phyloP scores from a whole-genome alignment of 2,329 filamentous ascomycete species.

The Aaosphaeria pasadenensis region DNA sequence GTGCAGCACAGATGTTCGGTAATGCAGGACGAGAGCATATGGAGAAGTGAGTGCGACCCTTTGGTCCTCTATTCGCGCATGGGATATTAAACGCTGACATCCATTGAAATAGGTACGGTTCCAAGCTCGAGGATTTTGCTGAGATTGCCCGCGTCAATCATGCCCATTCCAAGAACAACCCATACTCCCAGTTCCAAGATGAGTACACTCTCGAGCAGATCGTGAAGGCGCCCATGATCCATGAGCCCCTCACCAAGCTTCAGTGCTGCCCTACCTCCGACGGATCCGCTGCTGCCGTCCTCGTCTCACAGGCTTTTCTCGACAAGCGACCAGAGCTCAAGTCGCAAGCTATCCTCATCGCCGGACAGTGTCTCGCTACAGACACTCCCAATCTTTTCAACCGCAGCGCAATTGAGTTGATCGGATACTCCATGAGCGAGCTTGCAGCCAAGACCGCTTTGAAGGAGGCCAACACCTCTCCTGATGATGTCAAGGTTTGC shows the following conservation, averaged over 20 bases:
- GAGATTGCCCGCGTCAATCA: constrained; percentile 95
- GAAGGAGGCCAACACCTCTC: constrained; percentile 64
- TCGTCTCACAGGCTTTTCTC: constrained; percentile 87
- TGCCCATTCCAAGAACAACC: constrained; percentile 85
- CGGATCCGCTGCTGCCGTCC: constrained; percentile 80
- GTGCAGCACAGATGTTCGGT: constrained; percentile 90
- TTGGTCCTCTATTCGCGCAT: neutral
- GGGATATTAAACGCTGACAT: constrained; percentile 14
- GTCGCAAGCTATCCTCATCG: constrained; percentile 80
- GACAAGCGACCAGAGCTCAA: constrained; percentile 79
- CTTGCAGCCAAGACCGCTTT: constrained; percentile 68
- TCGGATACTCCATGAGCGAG: constrained; percentile 83
- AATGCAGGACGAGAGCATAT: constrained; percentile 94
- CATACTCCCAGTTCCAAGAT: constrained; percentile 95
- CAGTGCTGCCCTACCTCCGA: constrained; percentile 98
- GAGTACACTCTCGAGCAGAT: constrained; percentile 88
- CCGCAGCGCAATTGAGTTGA: constrained; percentile 76
- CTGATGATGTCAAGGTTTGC: constrained; percentile 74
- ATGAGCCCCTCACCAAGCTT: constrained; percentile 89
- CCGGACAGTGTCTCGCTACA: constrained; percentile 83
- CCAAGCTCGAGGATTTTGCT: constrained; percentile 80
- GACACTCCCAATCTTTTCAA: constrained; percentile 80
- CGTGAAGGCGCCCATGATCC: constrained; percentile 71
- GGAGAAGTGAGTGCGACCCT: constrained; percentile 64
- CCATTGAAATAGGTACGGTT: constrained; percentile 64